Evolutionary conservation across 257 asterid genomes (phyloP).

Genomic region (Capsicum rhomboideum): DNA sequence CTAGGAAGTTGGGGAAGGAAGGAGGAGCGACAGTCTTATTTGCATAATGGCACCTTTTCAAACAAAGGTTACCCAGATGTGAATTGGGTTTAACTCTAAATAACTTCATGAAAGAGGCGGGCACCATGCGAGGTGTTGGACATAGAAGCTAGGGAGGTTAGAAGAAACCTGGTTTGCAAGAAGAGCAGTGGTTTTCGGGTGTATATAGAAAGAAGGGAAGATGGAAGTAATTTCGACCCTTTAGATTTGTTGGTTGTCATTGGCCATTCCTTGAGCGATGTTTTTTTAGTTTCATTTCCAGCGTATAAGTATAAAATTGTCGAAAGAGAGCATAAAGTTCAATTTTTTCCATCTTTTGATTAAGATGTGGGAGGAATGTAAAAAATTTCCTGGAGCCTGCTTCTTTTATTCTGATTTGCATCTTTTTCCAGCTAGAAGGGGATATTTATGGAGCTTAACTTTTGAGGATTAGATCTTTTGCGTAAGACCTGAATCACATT

Average conservation of each 20-base stretch:
- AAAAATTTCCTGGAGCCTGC: background rate
- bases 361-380: background rate
- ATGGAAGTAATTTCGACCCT: background rate
- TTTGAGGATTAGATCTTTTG: background rate
- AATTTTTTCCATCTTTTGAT: background rate
- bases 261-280: background rate
- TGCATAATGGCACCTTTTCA: background rate
- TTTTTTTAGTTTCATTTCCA: background rate
- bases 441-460: background rate
- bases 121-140: background rate
- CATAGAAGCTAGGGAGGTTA: background rate
- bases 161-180: background rate
- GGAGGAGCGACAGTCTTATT: background rate
- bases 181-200: background rate
- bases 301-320: background rate
- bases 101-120: background rate
- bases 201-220: background rate
- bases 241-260: background rate
- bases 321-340: background rate
- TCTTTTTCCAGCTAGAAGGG: background rate
- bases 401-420: background rate
- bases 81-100: background rate
- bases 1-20: background rate
- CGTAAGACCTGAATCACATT: background rate
- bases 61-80: background rate